Evolutionary conservation across 805 yeast species (phyloP).

Genomic region (Wickerhamomyces kurtzmanii): DNA sequence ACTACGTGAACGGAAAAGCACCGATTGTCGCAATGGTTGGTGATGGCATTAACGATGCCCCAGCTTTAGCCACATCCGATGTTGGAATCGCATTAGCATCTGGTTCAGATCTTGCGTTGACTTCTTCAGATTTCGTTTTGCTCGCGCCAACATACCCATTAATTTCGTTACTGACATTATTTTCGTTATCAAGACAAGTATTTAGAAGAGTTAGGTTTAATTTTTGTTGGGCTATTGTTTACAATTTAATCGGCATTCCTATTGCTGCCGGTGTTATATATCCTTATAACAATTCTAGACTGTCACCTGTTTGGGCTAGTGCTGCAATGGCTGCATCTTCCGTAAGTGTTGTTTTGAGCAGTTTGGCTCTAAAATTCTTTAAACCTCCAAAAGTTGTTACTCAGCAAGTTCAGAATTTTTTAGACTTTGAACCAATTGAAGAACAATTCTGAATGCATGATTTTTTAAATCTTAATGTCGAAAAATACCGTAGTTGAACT

Average conservation of each 20-base stretch:
- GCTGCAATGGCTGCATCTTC: constrained; percentile 58
- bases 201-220: constrained; percentile 45
- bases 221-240: constrained; percentile 50
- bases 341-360: constrained; percentile 46
- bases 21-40: constrained; percentile 60
- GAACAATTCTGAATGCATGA: constrained; percentile 2
- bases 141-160: constrained; percentile 43
- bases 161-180: constrained; percentile 40
- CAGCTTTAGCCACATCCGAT: constrained; percentile 66
- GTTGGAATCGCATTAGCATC: constrained; percentile 71
- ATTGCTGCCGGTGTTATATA: constrained; percentile 61
- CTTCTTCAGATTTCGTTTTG: constrained; percentile 66
- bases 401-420: constrained; percentile 5
- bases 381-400: constrained; percentile 21
- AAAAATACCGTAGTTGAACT: no score
- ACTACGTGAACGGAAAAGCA: constrained; percentile 11
- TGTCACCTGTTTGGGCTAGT: constrained; percentile 59
- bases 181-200: constrained; percentile 40
- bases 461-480: no score
- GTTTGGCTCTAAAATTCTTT: constrained; percentile 40
- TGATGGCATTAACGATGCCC: constrained; percentile 80
- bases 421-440: constrained; percentile 6
- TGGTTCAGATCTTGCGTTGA: constrained; percentile 68
- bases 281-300: constrained; percentile 41
- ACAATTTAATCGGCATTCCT: constrained; percentile 48